Evolutionary conservation across 805 yeast genomes (phyloP).

Genomic region (Wickerhamiella alocasiicola): DNA sequence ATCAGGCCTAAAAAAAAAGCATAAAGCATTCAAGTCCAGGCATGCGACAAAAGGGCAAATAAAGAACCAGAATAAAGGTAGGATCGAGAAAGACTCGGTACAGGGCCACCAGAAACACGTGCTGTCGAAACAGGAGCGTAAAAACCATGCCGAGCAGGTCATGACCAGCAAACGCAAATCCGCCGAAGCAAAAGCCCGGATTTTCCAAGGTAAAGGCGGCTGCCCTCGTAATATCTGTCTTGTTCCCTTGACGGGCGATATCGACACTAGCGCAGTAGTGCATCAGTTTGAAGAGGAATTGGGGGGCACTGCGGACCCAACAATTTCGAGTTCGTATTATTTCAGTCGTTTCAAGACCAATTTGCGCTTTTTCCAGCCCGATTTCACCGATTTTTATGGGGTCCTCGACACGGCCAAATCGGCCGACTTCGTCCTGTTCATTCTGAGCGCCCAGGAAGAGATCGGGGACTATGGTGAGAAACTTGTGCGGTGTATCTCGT

Average conservation of each 20-base stretch:
- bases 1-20: slow-evolving; percentile 67
- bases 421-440: slow-evolving; percentile 81
- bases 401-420: slow-evolving; percentile 78
- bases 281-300: slow-evolving; percentile 13
- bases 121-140: slow-evolving; percentile 50
- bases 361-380: slow-evolving; percentile 54
- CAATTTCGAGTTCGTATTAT: slow-evolving; percentile 30
- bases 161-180: slow-evolving; percentile 56
- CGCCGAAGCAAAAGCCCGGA: slow-evolving; percentile 43
- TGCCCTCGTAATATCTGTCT: slow-evolving; percentile 77
- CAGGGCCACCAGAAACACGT: slow-evolving; percentile 29
- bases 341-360: slow-evolving; percentile 62
- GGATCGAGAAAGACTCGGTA: slow-evolving; percentile 51
- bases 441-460: slow-evolving; percentile 77
- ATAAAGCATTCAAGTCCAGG: slow-evolving; percentile 81
- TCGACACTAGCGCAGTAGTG: slow-evolving; percentile 30
- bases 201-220: slow-evolving; percentile 71
- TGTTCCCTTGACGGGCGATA: slow-evolving; percentile 64
- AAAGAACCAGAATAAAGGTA: slow-evolving; percentile 69
- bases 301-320: slow-evolving; percentile 16
- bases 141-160: slow-evolving; percentile 65
- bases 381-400: slow-evolving; percentile 49
- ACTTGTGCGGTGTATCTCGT: slow-evolving; percentile 70
- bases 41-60: slow-evolving; percentile 83
- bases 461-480: slow-evolving; percentile 82